Percentiles rank a stretch among this genome's conserved stretches.
These are phyloP conservation scores for Xylariomycetidae sp. DNA, from an alignment of 2,329 filamentous ascomycete species.

Conservation along the genomic window DNA sequence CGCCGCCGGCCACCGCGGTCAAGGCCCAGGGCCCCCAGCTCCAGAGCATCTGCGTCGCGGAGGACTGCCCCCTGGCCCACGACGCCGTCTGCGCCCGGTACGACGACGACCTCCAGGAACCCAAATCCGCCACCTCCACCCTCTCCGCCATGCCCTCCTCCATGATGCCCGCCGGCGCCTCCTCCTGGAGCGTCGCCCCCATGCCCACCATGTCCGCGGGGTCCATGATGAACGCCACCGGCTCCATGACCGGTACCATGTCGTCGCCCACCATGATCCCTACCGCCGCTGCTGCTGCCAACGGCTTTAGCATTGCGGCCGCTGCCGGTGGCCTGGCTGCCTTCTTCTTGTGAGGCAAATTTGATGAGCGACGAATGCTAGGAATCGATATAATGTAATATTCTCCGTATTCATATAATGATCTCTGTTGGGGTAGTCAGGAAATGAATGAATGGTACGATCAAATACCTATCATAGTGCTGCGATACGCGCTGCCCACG, in stretches of 20 bases:
- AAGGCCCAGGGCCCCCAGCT: constrained; percentile 38
- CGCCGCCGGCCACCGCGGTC: constrained; percentile 38
- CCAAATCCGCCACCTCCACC: constrained; percentile 7
- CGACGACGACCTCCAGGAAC: constrained; percentile 22
- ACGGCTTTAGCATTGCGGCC: constrained; percentile 22
- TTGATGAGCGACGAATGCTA: too few relatives aligned
- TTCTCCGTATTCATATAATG: too few relatives aligned
- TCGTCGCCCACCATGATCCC: constrained; percentile 10
- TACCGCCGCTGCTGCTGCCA: constrained; percentile 19
- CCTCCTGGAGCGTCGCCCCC: too few relatives aligned
- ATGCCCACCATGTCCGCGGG: constrained; percentile 8
- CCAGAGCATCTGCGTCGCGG: constrained; percentile 50
- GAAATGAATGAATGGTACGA: too few relatives aligned
- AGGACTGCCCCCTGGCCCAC: constrained; percentile 40
- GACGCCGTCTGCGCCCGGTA: constrained; percentile 43
- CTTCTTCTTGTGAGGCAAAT: constrained; percentile 19
- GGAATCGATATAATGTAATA: too few relatives aligned
- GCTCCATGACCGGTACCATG: constrained; percentile 6
- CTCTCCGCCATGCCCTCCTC: constrained; percentile 3
- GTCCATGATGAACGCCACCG: constrained; percentile 7
- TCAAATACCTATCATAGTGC: too few relatives aligned
- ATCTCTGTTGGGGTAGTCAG: too few relatives aligned
- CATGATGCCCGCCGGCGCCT: constrained; percentile 11
- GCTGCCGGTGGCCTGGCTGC: constrained; percentile 22
- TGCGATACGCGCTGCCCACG: too few relatives aligned